phyloP scores from a whole-genome alignment of 1,284 basidiomycete species.

The Pseudozyma tsukubaensis region DNA sequence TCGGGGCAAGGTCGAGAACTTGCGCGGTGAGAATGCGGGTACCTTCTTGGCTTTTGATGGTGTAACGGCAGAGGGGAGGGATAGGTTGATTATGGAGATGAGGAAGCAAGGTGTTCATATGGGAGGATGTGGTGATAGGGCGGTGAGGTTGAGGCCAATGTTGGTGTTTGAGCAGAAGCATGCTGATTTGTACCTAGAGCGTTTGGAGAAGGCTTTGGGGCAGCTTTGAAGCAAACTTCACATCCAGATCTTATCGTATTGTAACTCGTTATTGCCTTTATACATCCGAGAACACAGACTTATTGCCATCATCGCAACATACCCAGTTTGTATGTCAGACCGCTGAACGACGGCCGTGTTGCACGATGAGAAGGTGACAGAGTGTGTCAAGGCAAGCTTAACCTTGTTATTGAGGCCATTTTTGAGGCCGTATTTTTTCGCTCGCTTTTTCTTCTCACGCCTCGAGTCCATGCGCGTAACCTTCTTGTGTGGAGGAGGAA shows the following conservation, averaged over 20 bases:
- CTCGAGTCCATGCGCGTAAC: neutral
- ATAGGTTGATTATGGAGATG: constrained; percentile 71
- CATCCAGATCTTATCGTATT: neutral
- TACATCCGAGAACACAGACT: neutral
- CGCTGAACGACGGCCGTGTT: no score
- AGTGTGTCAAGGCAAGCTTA: no score
- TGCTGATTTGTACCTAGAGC: constrained; percentile 69
- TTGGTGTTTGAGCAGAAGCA: constrained; percentile 72
- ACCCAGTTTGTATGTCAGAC: no score
- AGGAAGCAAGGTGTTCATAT: constrained; percentile 71
- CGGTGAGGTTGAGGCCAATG: constrained; percentile 72
- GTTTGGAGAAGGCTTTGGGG: constrained; percentile 58
- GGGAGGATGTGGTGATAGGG: constrained; percentile 69
- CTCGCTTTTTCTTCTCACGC: neutral
- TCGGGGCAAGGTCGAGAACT: constrained; percentile 65
- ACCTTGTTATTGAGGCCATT: no score
- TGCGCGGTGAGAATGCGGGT: constrained; percentile 71
- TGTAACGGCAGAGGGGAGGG: constrained; percentile 67
- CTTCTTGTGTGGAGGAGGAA: constrained; percentile 17
- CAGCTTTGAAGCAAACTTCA: constrained; percentile 9
- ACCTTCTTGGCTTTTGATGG: constrained; percentile 73
- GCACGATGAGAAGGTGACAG: no score
- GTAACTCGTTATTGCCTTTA: neutral
- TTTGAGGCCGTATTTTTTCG: neutral
- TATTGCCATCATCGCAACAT: no score